A percentile compares a stretch with the other conserved stretches of the same genome.
These are phyloP conservation scores for Bipolaris cookei DNA, from an alignment of 2,329 filamentous ascomycete species.

Conservation along the genomic window DNA sequence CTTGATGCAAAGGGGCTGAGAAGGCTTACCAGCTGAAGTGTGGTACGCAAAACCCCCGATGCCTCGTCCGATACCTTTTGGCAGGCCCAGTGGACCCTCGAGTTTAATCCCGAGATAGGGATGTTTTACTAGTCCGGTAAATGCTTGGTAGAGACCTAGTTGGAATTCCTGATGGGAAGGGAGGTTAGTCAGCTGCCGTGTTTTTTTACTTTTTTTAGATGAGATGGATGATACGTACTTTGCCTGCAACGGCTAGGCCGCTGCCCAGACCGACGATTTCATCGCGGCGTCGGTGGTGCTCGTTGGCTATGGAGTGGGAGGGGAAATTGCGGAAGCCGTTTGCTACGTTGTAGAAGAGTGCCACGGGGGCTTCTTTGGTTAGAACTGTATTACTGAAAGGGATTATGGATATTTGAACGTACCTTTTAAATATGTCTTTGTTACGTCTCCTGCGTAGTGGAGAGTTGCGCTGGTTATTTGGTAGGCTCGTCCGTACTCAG, in stretches of 20 bases:
- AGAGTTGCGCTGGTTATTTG: conserved; percentile 24
- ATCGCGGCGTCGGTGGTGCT: conserved; percentile 23
- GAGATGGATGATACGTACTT: conserved; percentile 24
- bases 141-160: conserved; percentile 75
- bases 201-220: neutral
- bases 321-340: conserved; percentile 30
- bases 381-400: neutral
- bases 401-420: neutral
- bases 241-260: conserved; percentile 76
- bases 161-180: conserved; percentile 63
- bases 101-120: conserved; percentile 71
- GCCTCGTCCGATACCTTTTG: conserved; percentile 42
- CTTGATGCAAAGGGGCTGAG: too few species aligned
- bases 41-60: neutral
- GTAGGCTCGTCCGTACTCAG: conserved; percentile 18
- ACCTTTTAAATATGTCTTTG: conserved; percentile 20
- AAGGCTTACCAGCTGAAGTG: conserved; percentile 2
- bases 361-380: conserved; percentile 20
- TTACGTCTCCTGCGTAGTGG: conserved; percentile 22
- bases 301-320: conserved; percentile 24
- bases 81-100: conserved; percentile 66
- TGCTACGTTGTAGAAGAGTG: conserved; percentile 29
- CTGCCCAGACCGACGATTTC: conserved; percentile 68
- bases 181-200: neutral
- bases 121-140: conserved; percentile 77